Percentiles rank a stretch among this genome's conserved stretches.
phyloP scores from a whole-genome alignment of 2,329 filamentous ascomycete genomes.

The Colletotrichum sp. region DNA sequence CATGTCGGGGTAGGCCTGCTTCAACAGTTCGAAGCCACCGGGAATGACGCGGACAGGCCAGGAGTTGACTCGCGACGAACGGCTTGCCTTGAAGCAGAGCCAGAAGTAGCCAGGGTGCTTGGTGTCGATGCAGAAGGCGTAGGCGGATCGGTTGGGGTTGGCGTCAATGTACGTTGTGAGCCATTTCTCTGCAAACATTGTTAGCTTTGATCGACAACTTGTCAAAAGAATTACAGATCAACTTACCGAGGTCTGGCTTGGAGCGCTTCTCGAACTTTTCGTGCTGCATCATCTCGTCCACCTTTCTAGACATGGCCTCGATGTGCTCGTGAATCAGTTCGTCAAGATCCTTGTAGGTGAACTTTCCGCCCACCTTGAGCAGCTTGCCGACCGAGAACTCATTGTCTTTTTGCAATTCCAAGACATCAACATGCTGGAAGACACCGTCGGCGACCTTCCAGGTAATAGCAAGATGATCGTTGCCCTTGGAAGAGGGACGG shows the following conservation, averaged over 20 bases:
- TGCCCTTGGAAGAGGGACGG: conserved; percentile 91
- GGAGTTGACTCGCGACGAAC: conserved; percentile 72
- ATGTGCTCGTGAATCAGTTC: conserved; percentile 97
- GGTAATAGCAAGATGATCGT: conserved; percentile 93
- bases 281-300: conserved; percentile 92
- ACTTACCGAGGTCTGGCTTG: conserved; percentile 78
- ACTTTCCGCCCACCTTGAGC: conserved; percentile 85
- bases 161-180: conserved; percentile 94
- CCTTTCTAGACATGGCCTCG: conserved; percentile 97
- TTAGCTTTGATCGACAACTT: not conserved
- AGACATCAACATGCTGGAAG: conserved; percentile 97
- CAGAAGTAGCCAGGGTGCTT: conserved; percentile 95
- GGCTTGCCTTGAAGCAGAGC: conserved; percentile 94
- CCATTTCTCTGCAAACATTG: conserved; percentile 76
- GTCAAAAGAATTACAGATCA: not conserved
- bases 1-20: conserved; percentile 93
- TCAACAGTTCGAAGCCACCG: conserved; percentile 89
- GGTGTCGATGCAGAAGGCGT: conserved; percentile 93
- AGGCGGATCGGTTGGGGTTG: conserved; percentile 91
- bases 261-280: conserved; percentile 84
- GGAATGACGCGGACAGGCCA: conserved; percentile 93
- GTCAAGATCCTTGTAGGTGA: conserved; percentile 94
- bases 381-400: conserved; percentile 92
- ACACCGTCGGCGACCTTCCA: conserved; percentile 97
- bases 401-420: conserved; percentile 96